Percentiles rank a stretch among this genome's conserved stretches.
phyloP scores from a whole-genome alignment of 495 filamentous ascomycete species.

The Apiosordaria backusii region DNA sequence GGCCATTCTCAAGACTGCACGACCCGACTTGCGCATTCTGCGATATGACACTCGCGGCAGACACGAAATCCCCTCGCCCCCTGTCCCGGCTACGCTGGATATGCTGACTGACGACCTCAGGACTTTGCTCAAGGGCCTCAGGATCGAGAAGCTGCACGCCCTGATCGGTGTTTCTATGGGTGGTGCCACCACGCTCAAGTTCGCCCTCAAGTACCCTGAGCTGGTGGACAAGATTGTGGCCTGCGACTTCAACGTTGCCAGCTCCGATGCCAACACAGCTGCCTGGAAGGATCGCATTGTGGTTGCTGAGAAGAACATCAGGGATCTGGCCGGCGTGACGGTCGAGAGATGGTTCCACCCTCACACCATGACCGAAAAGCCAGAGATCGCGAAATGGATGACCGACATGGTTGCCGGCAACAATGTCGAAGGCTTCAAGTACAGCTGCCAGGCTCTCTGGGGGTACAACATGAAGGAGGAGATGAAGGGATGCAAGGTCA shows the following conservation, averaged over 20 bases:
- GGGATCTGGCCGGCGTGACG: slow-evolving; percentile 60
- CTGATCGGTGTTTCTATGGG: slow-evolving; percentile 75
- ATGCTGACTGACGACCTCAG: slow-evolving; percentile 63
- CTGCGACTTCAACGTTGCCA: slow-evolving; percentile 72
- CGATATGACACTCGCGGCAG: slow-evolving; percentile 69
- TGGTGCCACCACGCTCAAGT: slow-evolving; percentile 69
- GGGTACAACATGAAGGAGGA: slow-evolving; percentile 66
- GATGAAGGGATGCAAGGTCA: slow-evolving; percentile 57
- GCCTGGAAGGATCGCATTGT: slow-evolving; percentile 75
- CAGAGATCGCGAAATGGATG: slow-evolving; percentile 49
- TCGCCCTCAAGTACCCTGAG: slow-evolving; percentile 61
- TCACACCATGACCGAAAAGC: slow-evolving; percentile 49
- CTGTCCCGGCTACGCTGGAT: slow-evolving; percentile 52
- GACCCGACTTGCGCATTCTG: slow-evolving; percentile 65
- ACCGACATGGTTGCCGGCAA: slow-evolving; percentile 58
- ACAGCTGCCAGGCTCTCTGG: slow-evolving; percentile 68
- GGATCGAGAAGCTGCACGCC: slow-evolving; percentile 56
- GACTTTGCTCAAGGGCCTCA: slow-evolving; percentile 54
- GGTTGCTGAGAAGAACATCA: slow-evolving; percentile 59
- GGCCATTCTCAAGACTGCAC: slow-evolving; percentile 50
- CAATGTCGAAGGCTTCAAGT: slow-evolving; percentile 64
- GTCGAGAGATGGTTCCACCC: slow-evolving; percentile 72
- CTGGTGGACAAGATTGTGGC: slow-evolving; percentile 60
- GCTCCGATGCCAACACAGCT: slow-evolving; percentile 63
- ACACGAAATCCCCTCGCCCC: slow-evolving; percentile 44